These are phyloP conservation scores for Linum usitatissimum DNA, from an alignment of 345 rosid species.

Conservation along the genomic window DNA sequence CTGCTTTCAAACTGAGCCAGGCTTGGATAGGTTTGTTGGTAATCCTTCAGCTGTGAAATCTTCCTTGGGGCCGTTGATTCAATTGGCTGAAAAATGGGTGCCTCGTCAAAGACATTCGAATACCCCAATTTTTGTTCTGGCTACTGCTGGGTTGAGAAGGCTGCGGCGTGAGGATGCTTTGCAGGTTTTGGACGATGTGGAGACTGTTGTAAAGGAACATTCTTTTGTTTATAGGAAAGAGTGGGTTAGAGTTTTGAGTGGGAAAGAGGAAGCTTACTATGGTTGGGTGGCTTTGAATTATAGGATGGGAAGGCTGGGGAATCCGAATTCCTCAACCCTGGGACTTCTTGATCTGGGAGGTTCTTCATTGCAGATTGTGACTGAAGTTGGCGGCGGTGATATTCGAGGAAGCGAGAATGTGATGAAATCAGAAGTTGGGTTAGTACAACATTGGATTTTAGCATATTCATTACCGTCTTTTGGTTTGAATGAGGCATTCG, in stretches of 20 bases:
- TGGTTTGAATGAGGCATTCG: conserved; percentile 52
- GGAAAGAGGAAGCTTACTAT: conserved; percentile 58
- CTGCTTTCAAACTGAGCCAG: conserved; percentile 54
- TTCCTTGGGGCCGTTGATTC: conserved; percentile 39
- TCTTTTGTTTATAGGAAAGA: conserved; percentile 27
- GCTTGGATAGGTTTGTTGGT: conserved; percentile 43
- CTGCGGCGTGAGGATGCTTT: conserved; percentile 25
- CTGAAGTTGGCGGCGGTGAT: conserved; percentile 27
- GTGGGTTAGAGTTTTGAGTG: conserved; percentile 45
- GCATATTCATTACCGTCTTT: conserved; percentile 38
- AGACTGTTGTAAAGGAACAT: conserved; percentile 30
- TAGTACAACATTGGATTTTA: conserved; percentile 23
- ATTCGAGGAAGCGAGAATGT: conserved; percentile 15
- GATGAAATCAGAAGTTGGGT: conserved; percentile 31
- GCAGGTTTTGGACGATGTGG: conserved; percentile 34
- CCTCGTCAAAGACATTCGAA: conserved; percentile 32
- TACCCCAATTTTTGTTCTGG: conserved; percentile 45
- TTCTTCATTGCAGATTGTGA: conserved; percentile 51
- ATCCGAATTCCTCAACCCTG: conserved; percentile 25
- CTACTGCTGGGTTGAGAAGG: conserved; percentile 55
- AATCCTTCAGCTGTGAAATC: conserved; percentile 37
- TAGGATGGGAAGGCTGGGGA: conserved; percentile 34
- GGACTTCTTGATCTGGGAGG: conserved; percentile 64
- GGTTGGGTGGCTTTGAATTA: conserved; percentile 58
- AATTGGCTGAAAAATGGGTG: conserved; percentile 31